These are phyloP conservation scores for Ramalina peruviana DNA, from an alignment of 495 filamentous ascomycete species.

Conservation along the genomic window DNA sequence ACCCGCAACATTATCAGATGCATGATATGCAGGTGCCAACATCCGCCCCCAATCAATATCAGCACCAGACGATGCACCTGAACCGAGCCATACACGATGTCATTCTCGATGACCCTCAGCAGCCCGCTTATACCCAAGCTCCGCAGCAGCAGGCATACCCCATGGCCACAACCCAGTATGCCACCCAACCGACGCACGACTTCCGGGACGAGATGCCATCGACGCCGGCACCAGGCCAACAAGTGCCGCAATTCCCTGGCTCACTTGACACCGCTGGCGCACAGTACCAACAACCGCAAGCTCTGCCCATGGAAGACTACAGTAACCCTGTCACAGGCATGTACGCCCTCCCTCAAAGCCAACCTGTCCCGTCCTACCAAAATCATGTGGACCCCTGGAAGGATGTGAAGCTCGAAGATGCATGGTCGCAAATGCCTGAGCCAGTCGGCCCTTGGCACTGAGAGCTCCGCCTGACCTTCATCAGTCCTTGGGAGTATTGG, in stretches of 20 bases:
- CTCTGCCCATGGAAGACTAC: background rate
- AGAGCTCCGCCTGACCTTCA: background rate
- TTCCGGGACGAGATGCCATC: conserved; percentile 4
- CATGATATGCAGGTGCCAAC: background rate
- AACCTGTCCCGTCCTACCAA: background rate
- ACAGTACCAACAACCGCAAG: conserved; percentile 4
- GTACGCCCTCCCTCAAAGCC: background rate
- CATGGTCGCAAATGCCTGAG: conserved; percentile 1
- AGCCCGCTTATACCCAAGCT: background rate
- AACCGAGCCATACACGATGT: conserved; percentile 1
- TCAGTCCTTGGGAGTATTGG: background rate
- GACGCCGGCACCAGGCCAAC: conserved; percentile 4
- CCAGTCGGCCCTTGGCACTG: background rate
- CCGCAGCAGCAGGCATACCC: background rate
- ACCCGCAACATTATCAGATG: background rate
- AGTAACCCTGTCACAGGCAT: background rate
- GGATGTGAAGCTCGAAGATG: conserved; percentile 4
- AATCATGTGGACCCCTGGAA: background rate
- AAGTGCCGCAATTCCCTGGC: conserved; percentile 2
- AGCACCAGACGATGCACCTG: background rate
- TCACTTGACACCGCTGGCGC: background rate
- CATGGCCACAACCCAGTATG: background rate
- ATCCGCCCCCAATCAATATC: conserved; percentile 2
- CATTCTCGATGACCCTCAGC: conserved; percentile 7
- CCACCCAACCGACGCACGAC: background rate